Base-by-base conservation (phyloP, 1,139 yeast species). In the Kodamaea suecica region DNA sequence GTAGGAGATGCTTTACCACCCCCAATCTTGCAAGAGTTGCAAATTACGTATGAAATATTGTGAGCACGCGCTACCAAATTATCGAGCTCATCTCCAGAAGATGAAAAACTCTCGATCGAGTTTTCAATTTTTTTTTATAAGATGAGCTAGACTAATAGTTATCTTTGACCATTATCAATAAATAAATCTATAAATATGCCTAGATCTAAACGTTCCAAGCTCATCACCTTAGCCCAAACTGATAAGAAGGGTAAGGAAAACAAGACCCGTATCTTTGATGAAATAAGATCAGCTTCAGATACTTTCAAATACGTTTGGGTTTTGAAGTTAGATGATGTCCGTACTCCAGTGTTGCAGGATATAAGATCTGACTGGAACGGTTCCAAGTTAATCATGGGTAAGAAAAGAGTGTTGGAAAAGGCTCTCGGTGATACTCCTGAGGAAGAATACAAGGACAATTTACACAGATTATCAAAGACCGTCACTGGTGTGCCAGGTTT, bases 201-300 rank as follows among this genome's bases (percentile, higher is more conserved):
- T 46, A 86, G 95, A 77, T 87, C 96, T 29, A 88, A 79, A 65
- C 88, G 97, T 78, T 80, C 95, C 46, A 85, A 81, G 75, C 79
- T 85, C 52, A 95, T 92, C 42, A 86, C 97, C n/a, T 73, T 92
- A 51, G 92, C 98, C 25, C 92, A 90, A 59, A 90, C 97, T 43
- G 97, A 88, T 47, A 92, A 88, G 64, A 92, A 92, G 61, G 96
- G 96, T 37, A 81, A 82, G 49, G 97, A 87, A 51, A 90, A 88
- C 62, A 92, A 92, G 61, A 92, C 80, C 50, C 75, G 92, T 55
- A 80, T 90, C 49, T 92, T 88, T 47, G 95, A 88, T 54, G 96
- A 88, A 47, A 83, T 92, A 37, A 80, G 96, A 64, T 74, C 75
- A 43, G 80, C 84, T 15, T 74, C 92, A 42, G 97, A 92, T 52